Percentiles rank a stretch among this genome's conserved stretches.
Evolutionary conservation across 768 basidiomycete species (phyloP).

Genomic region (Amanita inopinata): DNA sequence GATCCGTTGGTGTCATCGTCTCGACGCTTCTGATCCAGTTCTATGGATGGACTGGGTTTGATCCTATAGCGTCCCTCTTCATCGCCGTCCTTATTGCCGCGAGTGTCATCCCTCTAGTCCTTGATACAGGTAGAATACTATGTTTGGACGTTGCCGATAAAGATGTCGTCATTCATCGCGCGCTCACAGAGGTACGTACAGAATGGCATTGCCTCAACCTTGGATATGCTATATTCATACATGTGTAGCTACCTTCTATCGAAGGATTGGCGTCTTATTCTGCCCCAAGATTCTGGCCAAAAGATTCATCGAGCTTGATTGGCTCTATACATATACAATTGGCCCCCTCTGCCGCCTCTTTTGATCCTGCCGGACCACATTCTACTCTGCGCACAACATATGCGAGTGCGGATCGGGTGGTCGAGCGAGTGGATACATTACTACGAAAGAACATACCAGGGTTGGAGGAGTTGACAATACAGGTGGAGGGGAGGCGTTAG

Average conservation of each 20-base stretch:
- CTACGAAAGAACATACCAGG: slow-evolving; percentile 68
- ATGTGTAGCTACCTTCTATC: slow-evolving; percentile 55
- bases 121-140: slow-evolving; percentile 86
- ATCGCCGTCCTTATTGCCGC: slow-evolving; percentile 93
- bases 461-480: slow-evolving; percentile 84
- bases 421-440: slow-evolving; percentile 64
- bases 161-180: slow-evolving; percentile 41
- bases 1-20: slow-evolving; percentile 95
- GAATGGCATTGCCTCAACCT: background rate
- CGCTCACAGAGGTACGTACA: slow-evolving; percentile 50
- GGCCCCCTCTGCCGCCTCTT: slow-evolving; percentile 45
- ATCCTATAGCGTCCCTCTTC: slow-evolving; percentile 94
- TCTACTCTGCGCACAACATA: slow-evolving; percentile 38
- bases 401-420: slow-evolving; percentile 59
- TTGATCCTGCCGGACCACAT: slow-evolving; percentile 48
- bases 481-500: slow-evolving; percentile 47
- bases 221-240: background rate
- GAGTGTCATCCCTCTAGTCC: slow-evolving; percentile 89
- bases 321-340: slow-evolving; percentile 92
- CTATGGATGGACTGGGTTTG: slow-evolving; percentile 98
- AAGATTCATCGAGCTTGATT: slow-evolving; percentile 76
- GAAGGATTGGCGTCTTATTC: slow-evolving; percentile 79
- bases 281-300: slow-evolving; percentile 89
- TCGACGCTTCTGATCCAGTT: slow-evolving; percentile 92
- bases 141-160: slow-evolving; percentile 75